A percentile compares a stretch with the other conserved stretches of the same genome.
These are phyloP conservation scores for Gracilaria gracilis DNA, from an alignment of 23 red algal genomes.

Conservation along the genomic window DNA sequence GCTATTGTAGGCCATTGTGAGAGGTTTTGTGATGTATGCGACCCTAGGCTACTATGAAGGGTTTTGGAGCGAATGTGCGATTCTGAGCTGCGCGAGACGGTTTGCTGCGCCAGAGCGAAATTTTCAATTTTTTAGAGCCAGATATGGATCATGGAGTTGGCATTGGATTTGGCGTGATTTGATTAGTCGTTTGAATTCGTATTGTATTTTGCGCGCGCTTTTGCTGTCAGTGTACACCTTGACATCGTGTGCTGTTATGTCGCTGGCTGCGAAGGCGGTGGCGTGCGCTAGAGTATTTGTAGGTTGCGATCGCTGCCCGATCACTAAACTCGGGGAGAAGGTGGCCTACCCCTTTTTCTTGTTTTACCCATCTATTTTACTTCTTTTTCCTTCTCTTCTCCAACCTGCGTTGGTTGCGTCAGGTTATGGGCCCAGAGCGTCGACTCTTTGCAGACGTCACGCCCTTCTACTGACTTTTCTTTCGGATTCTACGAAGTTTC, in stretches of 20 bases:
- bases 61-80: constrained; percentile 4
- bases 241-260: not conserved
- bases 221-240: not conserved
- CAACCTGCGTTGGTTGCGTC: not conserved
- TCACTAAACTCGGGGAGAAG: not conserved
- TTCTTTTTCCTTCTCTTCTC: not conserved
- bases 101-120: not conserved
- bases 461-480: too few species aligned
- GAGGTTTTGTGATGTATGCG: too few species aligned
- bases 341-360: not conserved
- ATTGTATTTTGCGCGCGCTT: constrained; percentile 9
- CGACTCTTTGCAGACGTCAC: too few species aligned
- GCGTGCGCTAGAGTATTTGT: not conserved
- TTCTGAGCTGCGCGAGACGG: not conserved
- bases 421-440: too few species aligned
- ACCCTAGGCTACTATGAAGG: too few species aligned
- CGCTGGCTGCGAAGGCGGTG: not conserved
- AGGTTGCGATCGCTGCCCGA: not conserved
- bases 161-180: not conserved
- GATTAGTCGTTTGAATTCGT: not conserved
- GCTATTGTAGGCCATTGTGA: too few species aligned
- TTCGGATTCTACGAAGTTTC: too few species aligned
- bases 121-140: not conserved
- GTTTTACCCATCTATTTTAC: not conserved
- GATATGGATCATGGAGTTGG: not conserved